Evolutionary conservation across 1,284 basidiomycete species (phyloP), one percentile per base, ranked within the genome.

Genomic region (Cystobasidium slooffiae): DNA sequence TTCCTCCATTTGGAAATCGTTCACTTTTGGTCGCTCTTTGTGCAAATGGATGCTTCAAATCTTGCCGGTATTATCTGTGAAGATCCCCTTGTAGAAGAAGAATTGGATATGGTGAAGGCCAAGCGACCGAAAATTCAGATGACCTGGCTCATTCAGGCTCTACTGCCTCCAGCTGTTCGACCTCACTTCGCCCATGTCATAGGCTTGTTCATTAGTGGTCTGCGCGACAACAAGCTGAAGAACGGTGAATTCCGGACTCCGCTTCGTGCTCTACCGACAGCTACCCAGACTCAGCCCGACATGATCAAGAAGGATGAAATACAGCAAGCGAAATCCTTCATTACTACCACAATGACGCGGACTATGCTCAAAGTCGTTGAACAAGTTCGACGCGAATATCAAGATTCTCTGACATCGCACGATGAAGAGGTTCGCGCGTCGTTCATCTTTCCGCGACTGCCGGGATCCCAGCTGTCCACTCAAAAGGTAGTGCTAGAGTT

Each of bases 31-130:
- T 95, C 99, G 83, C 94, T 93, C 81, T 85, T 99, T 24, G 83
- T 98, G 8, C 97, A 94, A 87, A 93, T 98, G 92, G 97, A 99
- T 82, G 87, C 89, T 22, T 93, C 94, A 52, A 99, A 99, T 82
- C 89, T 91, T 82, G 93, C 91, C 22, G 96, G 94, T 3, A 88
- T 99, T 68, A 88, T 95, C 51, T 94, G 93, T 79, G 88, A 90
- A 79, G 86, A 93, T 77, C 90, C 91, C 0, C 81, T 88, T 4
- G 88, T 89, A 6, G 80, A 88, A 16, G 88, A 90, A 56, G 80
- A 64, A 76, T n/a, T 47, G 7, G 12, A 37, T 76, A 72, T 74
- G 75, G 18, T 37, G 46, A 72, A 59, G 46, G 31, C 58, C 31
- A 63, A 20, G 6, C 55, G 75, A 22, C 62, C 74, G 51, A 76